A percentile compares a stretch with the other conserved stretches of the same genome.
These are phyloP conservation scores for Remersonia thermophila DNA, from an alignment of 2,329 filamentous ascomycete species.

Conservation along the genomic window DNA sequence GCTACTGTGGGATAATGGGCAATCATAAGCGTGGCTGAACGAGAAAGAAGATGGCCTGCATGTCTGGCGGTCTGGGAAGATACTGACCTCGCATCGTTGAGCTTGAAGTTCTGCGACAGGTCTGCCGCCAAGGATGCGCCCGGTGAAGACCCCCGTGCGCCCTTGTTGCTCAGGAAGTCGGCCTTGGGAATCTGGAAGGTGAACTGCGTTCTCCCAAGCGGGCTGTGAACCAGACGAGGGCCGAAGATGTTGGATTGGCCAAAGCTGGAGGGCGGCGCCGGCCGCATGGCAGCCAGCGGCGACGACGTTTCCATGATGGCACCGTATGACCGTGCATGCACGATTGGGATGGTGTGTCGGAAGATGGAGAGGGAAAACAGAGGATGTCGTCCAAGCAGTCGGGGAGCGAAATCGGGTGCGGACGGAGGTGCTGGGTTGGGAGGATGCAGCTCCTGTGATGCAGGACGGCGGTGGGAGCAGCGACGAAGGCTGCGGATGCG, in stretches of 20 bases:
- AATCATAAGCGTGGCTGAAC: conserved; percentile 12
- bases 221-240: conserved; percentile 37
- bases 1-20: conserved; percentile 32
- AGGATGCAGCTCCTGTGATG: background rate
- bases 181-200: conserved; percentile 39
- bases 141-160: conserved; percentile 74
- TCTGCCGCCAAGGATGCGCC: conserved; percentile 85
- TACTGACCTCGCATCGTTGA: conserved; percentile 65
- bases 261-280: conserved; percentile 51
- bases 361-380: background rate
- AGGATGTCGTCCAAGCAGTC: background rate
- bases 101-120: conserved; percentile 91
- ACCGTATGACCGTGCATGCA: conserved; percentile 5
- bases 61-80: conserved; percentile 13
- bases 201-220: conserved; percentile 30
- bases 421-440: background rate
- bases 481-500: background rate
- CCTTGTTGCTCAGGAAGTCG: conserved; percentile 76
- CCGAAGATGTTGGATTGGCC: conserved; percentile 43
- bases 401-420: background rate
- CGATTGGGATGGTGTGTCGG: background rate
- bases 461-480: too few relatives aligned
- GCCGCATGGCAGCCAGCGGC: conserved; percentile 82
- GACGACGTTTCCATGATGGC: conserved; percentile 79
- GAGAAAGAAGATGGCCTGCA: background rate